Evolutionary conservation across 176 grass and related monocot genomes (phyloP).

Genomic region (Musa schizocarpa): DNA sequence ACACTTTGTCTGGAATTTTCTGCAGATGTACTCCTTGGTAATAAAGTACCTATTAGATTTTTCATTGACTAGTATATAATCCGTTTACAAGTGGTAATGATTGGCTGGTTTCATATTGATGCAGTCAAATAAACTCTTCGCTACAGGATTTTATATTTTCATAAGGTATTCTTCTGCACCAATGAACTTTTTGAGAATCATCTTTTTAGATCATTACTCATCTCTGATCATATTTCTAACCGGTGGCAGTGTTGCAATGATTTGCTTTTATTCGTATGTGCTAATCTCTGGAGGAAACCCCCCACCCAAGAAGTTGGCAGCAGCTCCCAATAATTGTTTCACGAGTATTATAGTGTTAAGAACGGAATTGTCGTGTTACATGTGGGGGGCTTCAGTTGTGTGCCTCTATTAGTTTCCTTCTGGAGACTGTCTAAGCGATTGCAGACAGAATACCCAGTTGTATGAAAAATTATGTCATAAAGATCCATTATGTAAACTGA

Average conservation of each 20-base stretch:
- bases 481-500: too few relatives aligned
- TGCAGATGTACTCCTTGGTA: slow-evolving; percentile 47
- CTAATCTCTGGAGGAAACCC: slow-evolving; percentile 63
- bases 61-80: not conserved
- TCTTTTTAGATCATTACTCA: not conserved
- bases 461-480: too few relatives aligned
- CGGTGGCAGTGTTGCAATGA: slow-evolving; percentile 47
- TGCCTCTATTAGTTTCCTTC: too few relatives aligned
- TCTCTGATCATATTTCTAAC: slow-evolving; percentile 1
- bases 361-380: too few relatives aligned
- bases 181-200: slow-evolving; percentile 1
- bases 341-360: too few relatives aligned
- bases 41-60: not conserved
- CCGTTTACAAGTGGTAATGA: not conserved
- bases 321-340: not conserved
- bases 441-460: too few relatives aligned
- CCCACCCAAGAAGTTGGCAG: slow-evolving; percentile 56
- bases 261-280: slow-evolving; percentile 77
- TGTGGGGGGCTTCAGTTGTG: too few relatives aligned
- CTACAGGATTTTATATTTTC: slow-evolving; percentile 50
- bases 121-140: slow-evolving; percentile 71
- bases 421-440: too few relatives aligned
- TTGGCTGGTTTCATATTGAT: not conserved
- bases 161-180: slow-evolving; percentile 38
- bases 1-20: slow-evolving; percentile 52